These are phyloP conservation scores for Citrus glauca DNA, from an alignment of 345 rosid genomes.

Conservation along the genomic window DNA sequence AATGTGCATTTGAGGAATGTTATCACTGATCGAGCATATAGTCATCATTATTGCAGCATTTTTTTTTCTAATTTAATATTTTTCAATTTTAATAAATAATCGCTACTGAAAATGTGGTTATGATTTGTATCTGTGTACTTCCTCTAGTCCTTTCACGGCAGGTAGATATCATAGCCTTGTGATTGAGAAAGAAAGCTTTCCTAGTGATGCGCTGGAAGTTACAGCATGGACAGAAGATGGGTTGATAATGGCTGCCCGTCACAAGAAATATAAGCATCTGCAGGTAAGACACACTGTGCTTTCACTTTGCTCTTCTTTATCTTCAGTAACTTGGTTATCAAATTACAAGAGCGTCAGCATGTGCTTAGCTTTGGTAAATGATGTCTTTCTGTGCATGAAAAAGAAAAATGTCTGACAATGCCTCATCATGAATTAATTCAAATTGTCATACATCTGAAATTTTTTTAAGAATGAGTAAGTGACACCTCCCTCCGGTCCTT, in stretches of 20 bases:
- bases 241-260: slow-evolving; percentile 92
- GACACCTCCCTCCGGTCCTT: neutral
- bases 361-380: neutral
- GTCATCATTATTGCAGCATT: neutral
- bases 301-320: neutral
- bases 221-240: slow-evolving; percentile 98
- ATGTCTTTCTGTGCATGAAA: neutral
- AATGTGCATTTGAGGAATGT: neutral
- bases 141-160: slow-evolving; percentile 75
- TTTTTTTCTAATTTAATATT: neutral
- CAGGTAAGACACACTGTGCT: slow-evolving; percentile 42
- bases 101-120: neutral
- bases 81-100: neutral
- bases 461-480: neutral
- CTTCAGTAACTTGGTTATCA: neutral
- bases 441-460: neutral
- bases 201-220: slow-evolving; percentile 64
- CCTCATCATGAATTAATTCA: neutral
- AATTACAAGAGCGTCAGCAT: neutral
- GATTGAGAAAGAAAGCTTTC: slow-evolving; percentile 75
- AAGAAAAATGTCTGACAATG: neutral
- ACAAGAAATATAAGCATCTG: slow-evolving; percentile 66
- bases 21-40: neutral
- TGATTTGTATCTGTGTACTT: neutral
- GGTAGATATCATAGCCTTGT: slow-evolving; percentile 95